These are phyloP conservation scores for Sphagnum contortum DNA, from an alignment of 225 moss, liverwort and hornwort genomes.

Conservation along the genomic window DNA sequence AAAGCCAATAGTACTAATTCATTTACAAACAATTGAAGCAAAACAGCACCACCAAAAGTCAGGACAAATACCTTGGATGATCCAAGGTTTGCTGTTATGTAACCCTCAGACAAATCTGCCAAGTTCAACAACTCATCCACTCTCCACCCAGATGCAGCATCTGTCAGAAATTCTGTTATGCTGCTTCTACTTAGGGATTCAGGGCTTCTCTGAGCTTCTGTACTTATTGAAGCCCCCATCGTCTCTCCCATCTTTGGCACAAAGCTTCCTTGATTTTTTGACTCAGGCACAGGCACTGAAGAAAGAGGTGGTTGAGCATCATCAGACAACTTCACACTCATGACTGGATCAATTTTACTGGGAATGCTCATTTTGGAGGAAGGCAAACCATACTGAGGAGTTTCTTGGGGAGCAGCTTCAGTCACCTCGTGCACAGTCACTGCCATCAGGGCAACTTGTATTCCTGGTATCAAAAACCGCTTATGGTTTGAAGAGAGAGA, in stretches of 20 bases:
- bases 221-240: conserved; percentile 5
- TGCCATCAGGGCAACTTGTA: conserved; percentile 65
- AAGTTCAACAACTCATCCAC: conserved; percentile 75
- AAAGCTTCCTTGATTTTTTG: conserved; percentile 16
- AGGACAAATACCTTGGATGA: conserved; percentile 67
- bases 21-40: not conserved
- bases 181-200: conserved; percentile 31
- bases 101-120: conserved; percentile 78
- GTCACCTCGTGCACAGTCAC: conserved; percentile 26
- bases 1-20: not conserved
- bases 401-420: conserved; percentile 23
- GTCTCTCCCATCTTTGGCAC: conserved; percentile 12
- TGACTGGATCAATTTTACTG: not conserved
- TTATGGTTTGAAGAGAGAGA: conserved; percentile 70
- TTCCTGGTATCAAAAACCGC: conserved; percentile 75
- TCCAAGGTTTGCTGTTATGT: conserved; percentile 67
- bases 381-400: conserved; percentile 14
- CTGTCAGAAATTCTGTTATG: conserved; percentile 53
- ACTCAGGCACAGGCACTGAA: conserved; percentile 14
- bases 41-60: not conserved
- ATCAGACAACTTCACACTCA: too few relatives aligned
- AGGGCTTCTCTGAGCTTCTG: conserved; percentile 10
- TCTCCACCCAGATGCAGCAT: conserved; percentile 66
- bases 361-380: conserved; percentile 2
- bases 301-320: conserved; percentile 5